Base-by-base conservation (phyloP, 2,329 filamentous ascomycete species). In the Apiospora malaysiana region DNA sequence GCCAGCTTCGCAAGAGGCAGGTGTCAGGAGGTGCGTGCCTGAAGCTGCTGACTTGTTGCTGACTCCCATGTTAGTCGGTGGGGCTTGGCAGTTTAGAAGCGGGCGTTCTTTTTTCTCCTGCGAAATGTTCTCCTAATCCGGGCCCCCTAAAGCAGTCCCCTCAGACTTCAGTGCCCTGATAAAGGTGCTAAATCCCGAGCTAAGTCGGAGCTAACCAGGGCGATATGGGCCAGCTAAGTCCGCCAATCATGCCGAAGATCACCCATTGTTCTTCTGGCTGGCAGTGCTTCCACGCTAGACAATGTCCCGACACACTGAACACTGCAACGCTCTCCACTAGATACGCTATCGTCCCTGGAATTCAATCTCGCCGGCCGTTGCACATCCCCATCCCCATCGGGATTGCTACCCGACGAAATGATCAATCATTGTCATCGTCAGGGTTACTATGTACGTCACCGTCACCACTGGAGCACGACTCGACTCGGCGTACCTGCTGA, bases 51-150 rank as follows among this genome's bases (percentile, higher is more conserved):
- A 23, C 47, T 18, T 56, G 23, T 18, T 56, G 23, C 49, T 14
- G 23, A 49, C 49, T 51, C n/a, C n/a, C n/a, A n/a, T 51, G 49
- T 47, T 47, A 47, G 46, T 23, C 21, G 46, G 46, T 47, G 46
- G 46, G 5, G 47, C 47, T 49, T 49, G 47, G 47, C 47, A 49
- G 1, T 42, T 49, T 49, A 23, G n/a, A 49, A n/a, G 51, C 51
- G 51, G 51, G 51, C 51, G 21, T 59, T 59, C 51, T 59, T 59
- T 59, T 37, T 59, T 18, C 25, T 59, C 51, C 51, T 59, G 51
- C 51, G 51, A 37, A 16, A 32, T 18, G 51, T 37, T 37, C 27
- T 27, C 51, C 27, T 59, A 37, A 59, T 59, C 9, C 27, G 51
- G 51, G 16, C 16, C 12, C 51, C 27, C 27, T 56, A 56, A 42